Evolutionary conservation across 257 asterid species (phyloP), one percentile per base, ranked within the genome.

Genomic region (Oldenlandia corymbosa): DNA sequence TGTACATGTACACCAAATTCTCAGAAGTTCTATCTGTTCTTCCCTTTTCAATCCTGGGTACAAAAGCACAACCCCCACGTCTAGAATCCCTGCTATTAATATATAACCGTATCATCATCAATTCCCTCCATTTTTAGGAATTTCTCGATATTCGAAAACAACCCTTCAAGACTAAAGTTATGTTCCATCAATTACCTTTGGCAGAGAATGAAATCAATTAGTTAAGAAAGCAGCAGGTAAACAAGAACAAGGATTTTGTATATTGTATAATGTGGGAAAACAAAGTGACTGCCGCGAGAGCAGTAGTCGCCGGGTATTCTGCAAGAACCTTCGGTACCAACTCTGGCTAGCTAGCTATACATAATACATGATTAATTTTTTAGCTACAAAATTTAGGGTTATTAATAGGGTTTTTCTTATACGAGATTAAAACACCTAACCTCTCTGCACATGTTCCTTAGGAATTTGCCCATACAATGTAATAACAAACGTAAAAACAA

Each of bases 131-230:
- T 23, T 53, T 56, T 17, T 70, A 31, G 71, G 17, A 52, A 64
- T 52, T 73, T 69, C 65, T 75, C 60, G 65, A 62, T 68, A 64
- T 55, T 56, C 63, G 69, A 65, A 50, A 48, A 58, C 39, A 52
- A 67, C 66, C 75, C 74, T 67, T 77, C 66, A 71, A 65, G 80
- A 55, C 73, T 66, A 73, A 71, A 37, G 73, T 59, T 73, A 73
- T 75, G 83, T 81, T 79, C 68, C 74, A 75, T 84, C 83, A 60
- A 71, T 51, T 42, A 57, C 39, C 63, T 71, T 55, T 58, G 63
- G 56, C 58, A 69, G 58, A 69, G 74, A 74, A 62, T 53, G 64
- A 53, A 39, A 53, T 30, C 18, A 31, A 34, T 9, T n/a, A n/a
- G n/a, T n/a, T n/a, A n/a, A n/a, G n/a, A n/a, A n/a, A n/a, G n/a